Evolutionary conservation across 1,139 yeast species (phyloP), one percentile per base, ranked within the genome.

Genomic region (Candida sp.): DNA sequence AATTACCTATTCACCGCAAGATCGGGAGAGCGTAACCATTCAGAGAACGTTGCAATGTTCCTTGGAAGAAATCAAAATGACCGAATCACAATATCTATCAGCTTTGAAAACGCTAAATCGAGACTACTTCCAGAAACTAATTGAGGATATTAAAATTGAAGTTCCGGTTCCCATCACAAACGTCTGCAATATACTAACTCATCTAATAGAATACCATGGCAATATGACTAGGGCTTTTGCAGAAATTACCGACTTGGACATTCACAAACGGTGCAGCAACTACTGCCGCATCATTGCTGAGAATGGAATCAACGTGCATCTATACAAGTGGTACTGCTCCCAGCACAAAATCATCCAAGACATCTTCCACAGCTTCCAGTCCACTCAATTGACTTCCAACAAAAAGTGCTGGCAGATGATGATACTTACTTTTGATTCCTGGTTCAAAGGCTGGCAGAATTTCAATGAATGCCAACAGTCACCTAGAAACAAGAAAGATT

Each of bases 381-480:
- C 17, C 23, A 33, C 31, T 12, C 26, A 45, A 32, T 26, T 23
- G 4, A 28, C 38, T 8, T 12, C n/a, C 12, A 39, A 30, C 12
- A 25, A 32, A 27, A 34, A 43, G 9, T 42, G 45, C 39, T 11
- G 45, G n/a, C 45, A 34, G 25, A 33, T 43, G 23, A 27, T 43
- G 8, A 30, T 38, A n/a, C 32, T 32, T 5, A 37, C 40, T 7
- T 38, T 41, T 23, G 39, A 34, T 17, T 31, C 35, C 2, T 69
- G 67, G 67, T 44, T 62, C 28, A 59, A 57, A 46, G 80, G 78
- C 3, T 72, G 72, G 63, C 75, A 70, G 47, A 65, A 59, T 39
- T 76, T 77, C 51, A 60, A 80, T 8, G 81, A 78, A 57, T 72
- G 77, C 1, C 69, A 80, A 0, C 83, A 78, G 52, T 71, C 75